Percentiles rank a stretch among this genome's conserved stretches.
phyloP scores from a whole-genome alignment of 331 rosid species.

The Dryas integrifolia region DNA sequence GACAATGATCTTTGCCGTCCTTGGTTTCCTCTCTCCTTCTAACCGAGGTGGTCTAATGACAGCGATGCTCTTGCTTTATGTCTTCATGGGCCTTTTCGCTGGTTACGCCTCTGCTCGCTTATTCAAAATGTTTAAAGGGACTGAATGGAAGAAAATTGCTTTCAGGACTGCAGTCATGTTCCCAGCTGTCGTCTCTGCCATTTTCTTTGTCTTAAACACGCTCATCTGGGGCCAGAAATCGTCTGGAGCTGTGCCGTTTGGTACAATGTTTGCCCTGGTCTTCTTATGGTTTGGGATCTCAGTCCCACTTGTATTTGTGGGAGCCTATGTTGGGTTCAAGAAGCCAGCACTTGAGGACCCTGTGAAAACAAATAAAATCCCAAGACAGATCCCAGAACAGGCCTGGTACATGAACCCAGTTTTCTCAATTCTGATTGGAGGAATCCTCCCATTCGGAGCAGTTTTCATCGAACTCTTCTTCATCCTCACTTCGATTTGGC shows the following conservation, averaged over 20 bases:
- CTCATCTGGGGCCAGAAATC: constrained; percentile 98
- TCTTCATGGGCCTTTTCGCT: constrained; percentile 94
- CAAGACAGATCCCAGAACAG: constrained; percentile 98
- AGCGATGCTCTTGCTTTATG: constrained; percentile 94
- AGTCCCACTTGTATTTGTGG: constrained; percentile 93
- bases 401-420: constrained; percentile 98
- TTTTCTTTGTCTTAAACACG: constrained; percentile 71
- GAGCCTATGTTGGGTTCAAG: constrained; percentile 87
- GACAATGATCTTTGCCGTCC: constrained; percentile 91
- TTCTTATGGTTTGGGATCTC: constrained; percentile 97
- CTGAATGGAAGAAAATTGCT: constrained; percentile 91
- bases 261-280: constrained; percentile 94
- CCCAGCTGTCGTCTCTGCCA: constrained; percentile 71
- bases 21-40: constrained; percentile 95
- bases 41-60: constrained; percentile 99
- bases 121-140: constrained; percentile 86
- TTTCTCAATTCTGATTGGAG: constrained; percentile 85
- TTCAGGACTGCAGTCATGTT: constrained; percentile 75
- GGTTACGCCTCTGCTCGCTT: constrained; percentile 82
- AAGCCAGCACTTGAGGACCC: constrained; percentile 94
- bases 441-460: constrained; percentile 97
- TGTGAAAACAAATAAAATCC: constrained; percentile 96
- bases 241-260: constrained; percentile 97
- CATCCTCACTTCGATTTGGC: constrained; percentile 96
- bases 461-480: constrained; percentile 98